Evolutionary conservation across 257 asterid genomes (phyloP).

Genomic region (Solanum medicagineum): DNA sequence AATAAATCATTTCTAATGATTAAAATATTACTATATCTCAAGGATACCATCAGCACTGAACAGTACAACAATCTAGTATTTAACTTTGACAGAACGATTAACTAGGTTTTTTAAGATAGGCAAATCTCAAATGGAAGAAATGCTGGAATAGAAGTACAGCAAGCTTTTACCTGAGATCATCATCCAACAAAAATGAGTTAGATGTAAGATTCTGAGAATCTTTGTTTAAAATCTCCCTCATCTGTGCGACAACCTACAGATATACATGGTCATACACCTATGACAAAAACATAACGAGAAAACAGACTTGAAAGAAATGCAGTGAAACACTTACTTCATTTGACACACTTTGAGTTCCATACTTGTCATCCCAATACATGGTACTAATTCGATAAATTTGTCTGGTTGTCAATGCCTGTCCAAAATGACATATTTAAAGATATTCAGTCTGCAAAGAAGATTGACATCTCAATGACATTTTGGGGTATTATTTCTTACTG

Average conservation of each 20-base stretch:
- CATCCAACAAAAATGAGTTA: slow-evolving; percentile 93
- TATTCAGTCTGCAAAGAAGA: not conserved
- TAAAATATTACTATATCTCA: not conserved
- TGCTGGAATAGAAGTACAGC: not conserved
- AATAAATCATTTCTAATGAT: not conserved
- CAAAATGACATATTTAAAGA: not conserved
- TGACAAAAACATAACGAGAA: not conserved
- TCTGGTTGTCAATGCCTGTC: slow-evolving; percentile 80
- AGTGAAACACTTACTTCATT: slow-evolving; percentile 47
- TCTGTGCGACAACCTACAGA: slow-evolving; percentile 88
- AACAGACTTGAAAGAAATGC: not conserved
- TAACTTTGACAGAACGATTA: not conserved
- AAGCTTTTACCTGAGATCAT: slow-evolving; percentile 72
- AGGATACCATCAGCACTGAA: not conserved
- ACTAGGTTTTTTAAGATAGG: not conserved
- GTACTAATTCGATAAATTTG: slow-evolving; percentile 96
- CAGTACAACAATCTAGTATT: not conserved
- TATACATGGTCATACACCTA: not conserved
- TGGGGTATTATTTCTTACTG: slow-evolving; percentile 37
- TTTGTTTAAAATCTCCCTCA: slow-evolving; percentile 84
- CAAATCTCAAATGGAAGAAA: not conserved
- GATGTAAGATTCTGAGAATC: slow-evolving; percentile 81
- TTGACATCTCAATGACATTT: not conserved
- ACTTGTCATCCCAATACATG: slow-evolving; percentile 99
- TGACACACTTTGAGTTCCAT: slow-evolving; percentile 97